phyloP scores from a whole-genome alignment of 345 rosid species.

The Gossypium thurberi region DNA sequence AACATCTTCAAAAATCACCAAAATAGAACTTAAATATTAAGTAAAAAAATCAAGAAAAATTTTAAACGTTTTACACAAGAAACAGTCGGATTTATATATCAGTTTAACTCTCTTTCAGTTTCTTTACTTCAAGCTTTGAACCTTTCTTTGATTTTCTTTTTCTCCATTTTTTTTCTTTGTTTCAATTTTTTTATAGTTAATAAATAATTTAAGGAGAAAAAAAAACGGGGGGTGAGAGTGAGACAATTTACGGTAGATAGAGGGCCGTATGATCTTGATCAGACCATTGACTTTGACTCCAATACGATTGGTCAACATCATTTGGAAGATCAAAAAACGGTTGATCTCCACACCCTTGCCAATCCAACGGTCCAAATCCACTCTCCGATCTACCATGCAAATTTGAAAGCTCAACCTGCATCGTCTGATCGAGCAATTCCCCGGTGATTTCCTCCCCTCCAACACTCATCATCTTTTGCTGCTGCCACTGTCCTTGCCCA shows the following conservation, averaged over 20 bases:
- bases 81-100: not conserved
- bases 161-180: not conserved
- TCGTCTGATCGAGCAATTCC: slow-evolving; percentile 49
- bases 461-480: slow-evolving; percentile 17
- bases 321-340: slow-evolving; percentile 57
- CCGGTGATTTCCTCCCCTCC: slow-evolving; percentile 26
- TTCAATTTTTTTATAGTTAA: not conserved
- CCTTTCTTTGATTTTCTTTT: not conserved
- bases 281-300: slow-evolving; percentile 79
- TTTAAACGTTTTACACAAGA: not conserved
- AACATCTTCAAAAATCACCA: not conserved
- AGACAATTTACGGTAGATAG: slow-evolving; percentile 55
- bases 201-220: slow-evolving; percentile 1
- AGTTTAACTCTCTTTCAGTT: not conserved
- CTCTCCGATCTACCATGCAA: slow-evolving; percentile 24
- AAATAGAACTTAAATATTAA: not conserved
- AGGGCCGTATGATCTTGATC: slow-evolving; percentile 58
- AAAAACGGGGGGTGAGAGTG: not conserved
- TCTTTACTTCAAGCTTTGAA: not conserved
- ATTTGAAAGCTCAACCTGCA: slow-evolving; percentile 28
- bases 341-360: slow-evolving; percentile 64
- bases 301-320: slow-evolving; percentile 70
- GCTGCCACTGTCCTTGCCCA: slow-evolving; percentile 19
- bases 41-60: not conserved
- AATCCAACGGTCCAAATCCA: slow-evolving; percentile 68